phyloP scores from a whole-genome alignment of 768 basidiomycete species.

The Coprinopsis marcescibilis region DNA sequence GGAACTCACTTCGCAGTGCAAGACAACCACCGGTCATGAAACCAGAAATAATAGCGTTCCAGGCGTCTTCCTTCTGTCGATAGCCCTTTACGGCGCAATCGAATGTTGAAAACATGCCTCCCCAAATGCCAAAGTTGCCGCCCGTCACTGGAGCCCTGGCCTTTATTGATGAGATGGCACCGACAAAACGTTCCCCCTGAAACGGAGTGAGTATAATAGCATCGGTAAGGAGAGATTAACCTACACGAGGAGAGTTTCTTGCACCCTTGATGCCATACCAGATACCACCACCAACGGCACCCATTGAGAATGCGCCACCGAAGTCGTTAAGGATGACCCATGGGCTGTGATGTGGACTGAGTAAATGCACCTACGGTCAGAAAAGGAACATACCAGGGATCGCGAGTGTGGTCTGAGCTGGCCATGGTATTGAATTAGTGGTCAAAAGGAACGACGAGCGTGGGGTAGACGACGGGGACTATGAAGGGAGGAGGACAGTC shows the following conservation, averaged over 20 bases:
- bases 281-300: conserved; percentile 94
- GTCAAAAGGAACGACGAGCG: conserved; percentile 4
- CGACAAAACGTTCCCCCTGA: conserved; percentile 90
- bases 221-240: conserved; percentile 21
- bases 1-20: conserved; percentile 81
- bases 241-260: conserved; percentile 88
- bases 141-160: conserved; percentile 97
- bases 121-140: conserved; percentile 94
- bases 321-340: conserved; percentile 99
- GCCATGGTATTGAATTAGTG: conserved; percentile 46
- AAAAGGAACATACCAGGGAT: conserved; percentile 64
- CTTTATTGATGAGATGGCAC: conserved; percentile 94
- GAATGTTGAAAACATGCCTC: conserved; percentile 97
- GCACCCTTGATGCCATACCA: conserved; percentile 99
- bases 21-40: conserved; percentile 98
- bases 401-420: conserved; percentile 88
- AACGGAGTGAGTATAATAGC: conserved; percentile 11
- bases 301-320: conserved; percentile 97
- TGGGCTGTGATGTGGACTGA: conserved; percentile 49
- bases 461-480: conserved; percentile 11
- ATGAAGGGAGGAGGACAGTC: neutral
- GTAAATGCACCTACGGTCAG: neutral
- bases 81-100: conserved; percentile 97
- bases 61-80: conserved; percentile 96
- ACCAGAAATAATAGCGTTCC: conserved; percentile 98